A percentile compares a stretch with the other conserved stretches of the same genome.
phyloP scores from a whole-genome alignment of 257 asterid genomes.

The Jasminum sambac region DNA sequence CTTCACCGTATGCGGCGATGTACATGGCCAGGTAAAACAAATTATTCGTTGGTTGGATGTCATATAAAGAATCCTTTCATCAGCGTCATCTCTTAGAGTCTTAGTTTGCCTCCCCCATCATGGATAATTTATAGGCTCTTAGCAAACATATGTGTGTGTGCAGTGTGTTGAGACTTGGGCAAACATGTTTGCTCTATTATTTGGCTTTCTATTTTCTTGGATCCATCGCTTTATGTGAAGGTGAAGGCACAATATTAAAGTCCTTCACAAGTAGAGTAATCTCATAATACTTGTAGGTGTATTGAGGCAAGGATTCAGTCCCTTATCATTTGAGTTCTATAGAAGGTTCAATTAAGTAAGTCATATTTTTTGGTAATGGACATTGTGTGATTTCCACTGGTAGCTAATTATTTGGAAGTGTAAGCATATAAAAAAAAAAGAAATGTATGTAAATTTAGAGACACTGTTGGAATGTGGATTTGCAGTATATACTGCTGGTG shows the following conservation, averaged over 20 bases:
- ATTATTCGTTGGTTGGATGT: slow-evolving; percentile 16
- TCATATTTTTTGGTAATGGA: neutral
- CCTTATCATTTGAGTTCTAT: slow-evolving; percentile 9
- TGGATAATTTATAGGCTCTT: neutral
- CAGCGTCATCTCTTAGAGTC: slow-evolving; percentile 13
- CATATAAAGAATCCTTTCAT: neutral
- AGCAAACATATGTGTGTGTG: neutral
- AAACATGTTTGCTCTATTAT: neutral
- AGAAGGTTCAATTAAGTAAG: neutral
- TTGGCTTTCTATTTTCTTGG: slow-evolving; percentile 8
- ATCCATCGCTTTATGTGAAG: neutral
- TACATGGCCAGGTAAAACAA: slow-evolving; percentile 93
- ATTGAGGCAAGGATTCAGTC: slow-evolving; percentile 11
- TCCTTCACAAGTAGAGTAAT: slow-evolving; percentile 6
- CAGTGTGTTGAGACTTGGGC: neutral
- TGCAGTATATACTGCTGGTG: neutral
- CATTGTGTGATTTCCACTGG: neutral
- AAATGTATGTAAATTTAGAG: neutral
- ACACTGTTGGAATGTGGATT: neutral
- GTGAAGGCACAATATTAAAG: neutral
- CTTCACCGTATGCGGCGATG: slow-evolving; percentile 98
- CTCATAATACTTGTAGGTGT: slow-evolving; percentile 1
- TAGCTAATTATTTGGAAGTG: neutral
- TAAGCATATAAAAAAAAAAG: neutral
- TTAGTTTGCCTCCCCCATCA: neutral